Percentiles rank a stretch among this genome's conserved stretches.
Evolutionary conservation across 2,329 filamentous ascomycete genomes (phyloP).

Genomic region (Nigrospora oryzae): DNA sequence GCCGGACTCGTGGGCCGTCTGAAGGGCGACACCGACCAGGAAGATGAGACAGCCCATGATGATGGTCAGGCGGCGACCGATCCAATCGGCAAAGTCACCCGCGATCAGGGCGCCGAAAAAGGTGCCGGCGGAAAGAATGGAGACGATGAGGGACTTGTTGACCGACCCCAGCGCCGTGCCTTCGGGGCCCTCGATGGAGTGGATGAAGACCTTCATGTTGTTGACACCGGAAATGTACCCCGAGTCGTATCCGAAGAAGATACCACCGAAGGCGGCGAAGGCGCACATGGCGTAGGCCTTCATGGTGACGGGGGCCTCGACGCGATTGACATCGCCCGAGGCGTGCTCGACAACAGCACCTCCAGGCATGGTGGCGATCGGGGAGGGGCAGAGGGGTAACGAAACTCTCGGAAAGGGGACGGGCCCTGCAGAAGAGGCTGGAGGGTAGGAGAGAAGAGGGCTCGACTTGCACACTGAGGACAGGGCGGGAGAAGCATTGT

Average conservation of each 20-base stretch:
- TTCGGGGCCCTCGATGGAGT: constrained; percentile 21
- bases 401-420: neutral
- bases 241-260: constrained; percentile 74
- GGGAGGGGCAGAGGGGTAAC: neutral
- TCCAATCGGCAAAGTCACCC: constrained; percentile 67
- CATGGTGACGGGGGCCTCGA: constrained; percentile 61
- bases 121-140: constrained; percentile 68
- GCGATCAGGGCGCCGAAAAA: constrained; percentile 74
- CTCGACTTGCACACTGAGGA: constrained; percentile 1
- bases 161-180: constrained; percentile 25
- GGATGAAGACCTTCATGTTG: constrained; percentile 26
- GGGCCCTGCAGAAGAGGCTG: neutral
- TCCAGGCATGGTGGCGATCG: constrained; percentile 15
- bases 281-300: constrained; percentile 63
- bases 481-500: neutral
- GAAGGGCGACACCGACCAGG: constrained; percentile 57
- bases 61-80: constrained; percentile 66
- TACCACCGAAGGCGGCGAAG: constrained; percentile 63
- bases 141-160: constrained; percentile 54
- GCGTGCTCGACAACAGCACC: constrained; percentile 20
- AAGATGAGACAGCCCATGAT: constrained; percentile 67
- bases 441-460: neutral
- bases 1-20: constrained; percentile 45
- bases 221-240: constrained; percentile 38
- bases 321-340: constrained; percentile 44